These are phyloP conservation scores for Cladosporium halotolerans DNA, from an alignment of 2,329 filamentous ascomycete species.

Conservation along the genomic window DNA sequence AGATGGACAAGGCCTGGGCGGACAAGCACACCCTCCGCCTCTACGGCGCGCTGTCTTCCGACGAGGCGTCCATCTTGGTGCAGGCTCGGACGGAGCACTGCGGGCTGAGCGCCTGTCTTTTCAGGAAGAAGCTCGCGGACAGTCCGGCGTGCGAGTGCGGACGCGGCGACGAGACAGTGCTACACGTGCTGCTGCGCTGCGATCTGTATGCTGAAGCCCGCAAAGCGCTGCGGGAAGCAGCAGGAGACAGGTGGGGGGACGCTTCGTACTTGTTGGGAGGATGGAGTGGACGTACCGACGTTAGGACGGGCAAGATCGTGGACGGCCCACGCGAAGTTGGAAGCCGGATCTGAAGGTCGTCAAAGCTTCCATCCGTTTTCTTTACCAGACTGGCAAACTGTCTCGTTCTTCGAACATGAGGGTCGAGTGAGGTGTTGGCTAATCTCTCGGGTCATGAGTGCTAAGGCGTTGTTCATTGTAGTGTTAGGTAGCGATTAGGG, in stretches of 20 bases:
- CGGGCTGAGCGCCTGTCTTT: slow-evolving; percentile 1
- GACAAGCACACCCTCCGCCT: not conserved
- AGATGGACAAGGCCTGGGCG: slow-evolving; percentile 2
- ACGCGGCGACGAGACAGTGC: slow-evolving; percentile 8
- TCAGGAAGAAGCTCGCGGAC: slow-evolving; percentile 9
- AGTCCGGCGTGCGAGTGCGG: slow-evolving; percentile 3
- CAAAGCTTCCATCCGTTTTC: slow-evolving; percentile 5
- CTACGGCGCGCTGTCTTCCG: not conserved
- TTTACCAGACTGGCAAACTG: slow-evolving; percentile 2
- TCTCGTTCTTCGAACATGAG: slow-evolving; percentile 1
- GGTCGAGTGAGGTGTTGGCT: not conserved
- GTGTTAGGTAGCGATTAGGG: not conserved
- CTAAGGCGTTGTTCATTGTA: not conserved
- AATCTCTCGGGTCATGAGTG: not conserved
- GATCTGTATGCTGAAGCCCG: not conserved
- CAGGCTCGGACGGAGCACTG: not conserved
- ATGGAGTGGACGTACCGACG: not conserved
- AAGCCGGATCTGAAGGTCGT: slow-evolving; percentile 6
- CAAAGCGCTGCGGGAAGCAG: not conserved
- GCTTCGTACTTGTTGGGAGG: slow-evolving; percentile 3
- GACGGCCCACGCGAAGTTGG: slow-evolving; percentile 5
- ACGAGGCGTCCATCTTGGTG: not conserved
- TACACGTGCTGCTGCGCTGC: slow-evolving; percentile 10
- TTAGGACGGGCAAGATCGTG: not conserved
- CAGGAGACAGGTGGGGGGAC: slow-evolving; percentile 1